Percentiles rank a stretch among this genome's conserved stretches.
Conservation (phyloP, 2,329 filamentous ascomycete species). For the Aspergillus unguis region DNA sequence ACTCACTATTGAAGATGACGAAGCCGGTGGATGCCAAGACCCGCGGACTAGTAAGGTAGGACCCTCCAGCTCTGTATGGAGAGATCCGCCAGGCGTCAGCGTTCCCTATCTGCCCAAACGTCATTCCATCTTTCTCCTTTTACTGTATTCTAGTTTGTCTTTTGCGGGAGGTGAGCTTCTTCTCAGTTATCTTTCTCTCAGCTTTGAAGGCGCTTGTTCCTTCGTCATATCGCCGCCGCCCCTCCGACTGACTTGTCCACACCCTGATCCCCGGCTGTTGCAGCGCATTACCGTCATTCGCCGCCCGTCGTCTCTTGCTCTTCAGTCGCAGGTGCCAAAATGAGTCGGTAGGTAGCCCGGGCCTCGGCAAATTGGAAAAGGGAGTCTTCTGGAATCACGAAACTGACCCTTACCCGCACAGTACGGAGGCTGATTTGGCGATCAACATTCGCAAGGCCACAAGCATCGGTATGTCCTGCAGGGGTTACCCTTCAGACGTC, state of each 20-base stretch:
- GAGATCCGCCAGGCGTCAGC: constrained; percentile 30
- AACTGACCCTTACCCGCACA: constrained; percentile 22
- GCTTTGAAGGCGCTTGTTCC: neutral
- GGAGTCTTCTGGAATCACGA: neutral
- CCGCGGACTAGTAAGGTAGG: neutral
- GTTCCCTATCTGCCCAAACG: constrained; percentile 30
- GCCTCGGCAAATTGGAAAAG: neutral
- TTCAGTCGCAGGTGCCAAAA: constrained; percentile 52
- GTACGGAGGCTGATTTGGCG: constrained; percentile 62
- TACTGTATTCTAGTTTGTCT: constrained; percentile 15
- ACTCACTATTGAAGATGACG: constrained; percentile 12
- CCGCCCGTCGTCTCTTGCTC: constrained; percentile 21
- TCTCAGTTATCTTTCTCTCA: neutral
- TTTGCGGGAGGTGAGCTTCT: constrained; percentile 9
- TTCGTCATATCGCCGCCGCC: constrained; percentile 1
- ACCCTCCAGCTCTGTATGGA: neutral
- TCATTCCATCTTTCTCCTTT: constrained; percentile 25
- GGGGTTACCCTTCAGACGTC: neutral
- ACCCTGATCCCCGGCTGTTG: constrained; percentile 21
- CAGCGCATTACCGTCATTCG: constrained; percentile 13
- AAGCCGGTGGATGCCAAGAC: constrained; percentile 30
- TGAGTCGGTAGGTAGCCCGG: constrained; percentile 54
- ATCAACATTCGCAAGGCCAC: constrained; percentile 67
- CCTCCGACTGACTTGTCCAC: constrained; percentile 16
- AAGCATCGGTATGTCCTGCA: constrained; percentile 51